Base-by-base conservation (phyloP, 2,329 filamentous ascomycete genomes). In the Bipolaris victoriae region DNA sequence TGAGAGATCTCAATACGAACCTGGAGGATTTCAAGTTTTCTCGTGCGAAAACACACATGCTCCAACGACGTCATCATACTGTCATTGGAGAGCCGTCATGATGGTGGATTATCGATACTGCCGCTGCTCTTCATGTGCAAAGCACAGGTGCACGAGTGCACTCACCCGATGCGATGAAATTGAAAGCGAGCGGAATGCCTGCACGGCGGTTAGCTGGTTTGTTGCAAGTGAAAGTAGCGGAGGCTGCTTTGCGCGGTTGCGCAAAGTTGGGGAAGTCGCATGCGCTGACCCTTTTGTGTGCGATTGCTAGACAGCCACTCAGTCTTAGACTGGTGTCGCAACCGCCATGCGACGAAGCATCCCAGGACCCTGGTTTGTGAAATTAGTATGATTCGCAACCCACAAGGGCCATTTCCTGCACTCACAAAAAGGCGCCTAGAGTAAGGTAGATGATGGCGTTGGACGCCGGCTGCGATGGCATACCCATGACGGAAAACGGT, bases 131-230 rank as follows among this genome's bases (percentile, higher is more conserved):
- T 82, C 67, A 70, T 61, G 62, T 76, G 67, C 69, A 53, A 49
- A 57, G 68, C 76, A 68, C 58, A 55, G 70, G 71, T 73, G 75
- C 75, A 65, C 59, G 59, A 55, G 61, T 77, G 71, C 78, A 94
- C 91, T 94, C 87, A 95, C 91, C 90, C 82, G 90, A 91, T 77
- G 91, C 91, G 81, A 95, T 90, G 82, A 95, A 95, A 81, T 95
- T 95, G 74, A 95, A 83, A 77, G 91, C 90, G 78, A 95, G 81
- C 68, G 91, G 91, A 64, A 92, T 80, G 65, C 89, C 91, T 95
- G 70, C 20, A 58, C 31, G 52, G 20, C n/a, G 43, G 70, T 78
- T 58, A 66, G 61, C 51, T 26, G 3, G 45, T 10, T 22, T n/a
- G n/a, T 44, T 20, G 9, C 41, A 7, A 33, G n/a, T 43, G 9